Conservation (phyloP, 2,329 filamentous ascomycete species). For the Aspergillus bombycis region DNA sequence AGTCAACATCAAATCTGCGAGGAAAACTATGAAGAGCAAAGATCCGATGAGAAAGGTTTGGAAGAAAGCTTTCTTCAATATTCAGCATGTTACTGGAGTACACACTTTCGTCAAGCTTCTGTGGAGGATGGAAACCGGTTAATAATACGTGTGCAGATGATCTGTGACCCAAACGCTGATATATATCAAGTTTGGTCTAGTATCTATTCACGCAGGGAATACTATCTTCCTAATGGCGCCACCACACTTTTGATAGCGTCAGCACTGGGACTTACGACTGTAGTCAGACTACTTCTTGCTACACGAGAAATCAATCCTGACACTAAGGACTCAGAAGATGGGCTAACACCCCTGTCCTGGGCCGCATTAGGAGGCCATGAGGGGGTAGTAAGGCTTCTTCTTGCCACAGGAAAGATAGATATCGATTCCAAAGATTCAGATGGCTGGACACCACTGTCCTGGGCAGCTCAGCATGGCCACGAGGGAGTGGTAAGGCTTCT, state of each 20-base stretch:
- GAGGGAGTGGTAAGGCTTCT: not conserved
- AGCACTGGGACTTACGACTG: not conserved
- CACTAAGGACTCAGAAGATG: not conserved
- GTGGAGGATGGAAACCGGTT: not conserved
- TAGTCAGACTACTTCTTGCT: not conserved
- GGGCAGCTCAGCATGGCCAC: not conserved
- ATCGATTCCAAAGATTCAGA: not conserved
- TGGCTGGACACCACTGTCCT: not conserved
- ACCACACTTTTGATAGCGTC: not conserved
- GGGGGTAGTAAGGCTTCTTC: constrained; percentile 7
- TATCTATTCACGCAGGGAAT: not conserved
- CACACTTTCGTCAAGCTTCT: not conserved
- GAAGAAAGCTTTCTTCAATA: no score
- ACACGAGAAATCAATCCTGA: not conserved
- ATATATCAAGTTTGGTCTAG: not conserved
- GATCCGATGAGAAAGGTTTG: no score
- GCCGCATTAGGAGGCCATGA: not conserved
- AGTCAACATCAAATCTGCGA: not conserved
- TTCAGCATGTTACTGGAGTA: not conserved
- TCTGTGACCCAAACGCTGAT: not conserved
- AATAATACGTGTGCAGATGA: not conserved
- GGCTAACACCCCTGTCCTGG: not conserved
- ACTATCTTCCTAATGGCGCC: not conserved
- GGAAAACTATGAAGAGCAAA: not conserved
- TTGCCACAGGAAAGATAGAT: constrained; percentile 7